Conservation (phyloP, 805 yeast genomes). For the Brettanomyces anomalus region DNA sequence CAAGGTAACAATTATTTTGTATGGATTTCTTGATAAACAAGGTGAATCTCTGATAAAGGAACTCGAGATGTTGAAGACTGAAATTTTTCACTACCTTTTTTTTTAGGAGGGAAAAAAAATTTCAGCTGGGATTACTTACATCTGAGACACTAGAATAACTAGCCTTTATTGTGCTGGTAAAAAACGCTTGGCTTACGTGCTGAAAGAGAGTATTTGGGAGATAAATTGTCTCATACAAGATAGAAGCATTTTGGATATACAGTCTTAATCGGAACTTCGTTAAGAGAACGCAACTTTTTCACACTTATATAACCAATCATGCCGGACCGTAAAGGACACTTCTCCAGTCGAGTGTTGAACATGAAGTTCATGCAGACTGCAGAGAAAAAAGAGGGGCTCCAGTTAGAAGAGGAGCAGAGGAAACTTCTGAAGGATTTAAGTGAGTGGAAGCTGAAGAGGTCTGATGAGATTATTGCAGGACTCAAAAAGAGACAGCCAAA, state of each 20-base stretch:
- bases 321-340: slow-evolving; percentile 5
- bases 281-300: too few relatives aligned
- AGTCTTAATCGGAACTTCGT: too few relatives aligned
- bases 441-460: slow-evolving; percentile 40
- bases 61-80: neutral
- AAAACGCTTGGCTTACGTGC: too few relatives aligned
- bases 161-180: too few relatives aligned
- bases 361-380: slow-evolving; percentile 67
- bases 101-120: too few relatives aligned
- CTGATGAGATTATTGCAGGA: slow-evolving; percentile 17
- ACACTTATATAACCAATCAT: neutral
- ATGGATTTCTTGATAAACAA: too few relatives aligned
- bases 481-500: slow-evolving; percentile 10
- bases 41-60: neutral
- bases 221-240: too few relatives aligned
- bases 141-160: too few relatives aligned
- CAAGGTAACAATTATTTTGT: neutral
- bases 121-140: too few relatives aligned
- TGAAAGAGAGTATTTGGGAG: too few relatives aligned
- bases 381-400: slow-evolving; percentile 22
- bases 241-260: too few relatives aligned
- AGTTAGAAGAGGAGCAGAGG: slow-evolving; percentile 23
- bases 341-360: slow-evolving; percentile 68
- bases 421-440: slow-evolving; percentile 39
- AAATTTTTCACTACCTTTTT: neutral